These are phyloP conservation scores for Paspalum vaginatum DNA, from an alignment of 176 grass and related monocot species.

Conservation along the genomic window DNA sequence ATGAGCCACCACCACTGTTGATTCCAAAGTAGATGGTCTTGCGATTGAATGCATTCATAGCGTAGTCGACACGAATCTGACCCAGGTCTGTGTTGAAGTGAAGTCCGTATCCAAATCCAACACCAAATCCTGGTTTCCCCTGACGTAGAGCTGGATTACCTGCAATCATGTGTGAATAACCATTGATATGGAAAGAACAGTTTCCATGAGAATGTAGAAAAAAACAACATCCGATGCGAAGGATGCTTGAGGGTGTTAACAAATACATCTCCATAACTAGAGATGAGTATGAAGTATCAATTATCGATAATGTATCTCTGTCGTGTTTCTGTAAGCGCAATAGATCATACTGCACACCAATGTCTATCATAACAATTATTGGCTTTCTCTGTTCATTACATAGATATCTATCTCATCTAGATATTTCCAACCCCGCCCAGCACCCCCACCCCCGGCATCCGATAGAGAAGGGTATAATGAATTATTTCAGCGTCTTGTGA, in stretches of 20 bases:
- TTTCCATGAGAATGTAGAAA: background rate
- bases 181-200: background rate
- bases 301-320: background rate
- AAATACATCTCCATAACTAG: background rate
- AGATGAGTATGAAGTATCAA: background rate
- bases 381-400: background rate
- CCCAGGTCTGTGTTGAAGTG: slow-evolving; percentile 82
- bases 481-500: slow-evolving; percentile 12
- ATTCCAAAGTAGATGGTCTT: slow-evolving; percentile 95
- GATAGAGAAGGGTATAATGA: background rate
- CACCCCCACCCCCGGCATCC: background rate
- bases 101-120: slow-evolving; percentile 85
- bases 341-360: background rate
- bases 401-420: background rate
- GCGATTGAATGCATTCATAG: slow-evolving; percentile 79
- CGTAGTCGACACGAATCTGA: slow-evolving; percentile 76
- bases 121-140: slow-evolving; percentile 84
- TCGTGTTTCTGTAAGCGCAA: background rate
- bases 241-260: background rate
- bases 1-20: slow-evolving; percentile 60
- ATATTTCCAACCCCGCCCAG: background rate
- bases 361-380: background rate
- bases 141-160: slow-evolving; percentile 88
- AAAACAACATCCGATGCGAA: background rate
- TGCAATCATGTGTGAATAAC: slow-evolving; percentile 39